Conservation (phyloP, 2,329 filamentous ascomycete genomes). For the Colletotrichum caudatum region DNA sequence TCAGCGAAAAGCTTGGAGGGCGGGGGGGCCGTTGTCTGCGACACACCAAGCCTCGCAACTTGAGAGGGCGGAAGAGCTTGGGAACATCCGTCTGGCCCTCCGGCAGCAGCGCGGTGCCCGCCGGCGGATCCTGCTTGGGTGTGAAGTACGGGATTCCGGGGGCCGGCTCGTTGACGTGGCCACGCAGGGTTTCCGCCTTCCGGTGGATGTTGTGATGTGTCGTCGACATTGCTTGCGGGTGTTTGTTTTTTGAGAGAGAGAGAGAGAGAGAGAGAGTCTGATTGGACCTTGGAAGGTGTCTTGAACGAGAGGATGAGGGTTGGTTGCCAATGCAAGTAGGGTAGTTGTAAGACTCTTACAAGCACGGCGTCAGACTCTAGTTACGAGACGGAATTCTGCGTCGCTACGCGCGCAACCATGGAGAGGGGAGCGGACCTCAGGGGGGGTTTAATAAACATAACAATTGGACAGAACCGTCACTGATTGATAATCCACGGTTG, state of each 20-base stretch:
- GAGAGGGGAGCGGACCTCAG: fast-evolving
- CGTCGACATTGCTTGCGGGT: background rate
- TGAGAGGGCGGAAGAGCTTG: slow-evolving; percentile 57
- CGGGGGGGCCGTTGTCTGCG: slow-evolving; percentile 40
- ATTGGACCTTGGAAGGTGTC: background rate
- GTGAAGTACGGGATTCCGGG: slow-evolving; percentile 10
- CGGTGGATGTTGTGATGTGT: slow-evolving; percentile 7
- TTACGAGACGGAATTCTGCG: background rate
- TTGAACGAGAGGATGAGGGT: background rate
- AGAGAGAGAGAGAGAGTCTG: background rate
- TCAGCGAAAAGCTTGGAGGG: background rate
- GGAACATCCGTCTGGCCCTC: slow-evolving; percentile 8
- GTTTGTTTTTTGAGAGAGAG: too few species aligned
- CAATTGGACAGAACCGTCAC: background rate
- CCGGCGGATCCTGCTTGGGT: slow-evolving; percentile 3
- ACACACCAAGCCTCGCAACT: slow-evolving; percentile 56
- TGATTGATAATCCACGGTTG: background rate
- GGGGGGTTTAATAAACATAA: background rate
- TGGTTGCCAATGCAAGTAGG: background rate
- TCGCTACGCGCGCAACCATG: background rate
- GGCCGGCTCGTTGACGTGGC: slow-evolving; percentile 4
- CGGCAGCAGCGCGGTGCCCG: slow-evolving; percentile 5
- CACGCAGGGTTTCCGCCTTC: background rate
- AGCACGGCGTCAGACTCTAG: background rate
- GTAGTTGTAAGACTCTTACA: background rate